phyloP scores from a whole-genome alignment of 345 rosid species.

The Heritiera fomes region DNA sequence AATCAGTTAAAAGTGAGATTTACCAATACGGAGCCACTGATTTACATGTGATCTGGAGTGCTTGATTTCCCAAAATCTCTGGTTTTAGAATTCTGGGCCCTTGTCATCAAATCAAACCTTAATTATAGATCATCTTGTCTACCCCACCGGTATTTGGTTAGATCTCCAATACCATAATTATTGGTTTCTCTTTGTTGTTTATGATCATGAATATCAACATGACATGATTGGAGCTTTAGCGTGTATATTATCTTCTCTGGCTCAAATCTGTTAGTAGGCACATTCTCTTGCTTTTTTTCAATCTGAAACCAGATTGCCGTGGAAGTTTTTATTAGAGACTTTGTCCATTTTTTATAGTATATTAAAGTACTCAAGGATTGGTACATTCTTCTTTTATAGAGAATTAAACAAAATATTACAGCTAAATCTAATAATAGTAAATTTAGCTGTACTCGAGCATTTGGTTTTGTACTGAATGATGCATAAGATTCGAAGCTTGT shows the following conservation, averaged over 20 bases:
- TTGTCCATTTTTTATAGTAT: too few relatives aligned
- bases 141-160: background rate
- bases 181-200: background rate
- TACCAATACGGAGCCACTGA: constrained; percentile 3
- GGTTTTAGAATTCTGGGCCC: constrained; percentile 16
- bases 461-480: too few relatives aligned
- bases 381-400: background rate
- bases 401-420: background rate
- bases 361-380: too few relatives aligned
- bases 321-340: background rate
- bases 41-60: background rate
- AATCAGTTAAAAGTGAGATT: background rate
- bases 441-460: too few relatives aligned
- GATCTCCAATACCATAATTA: background rate
- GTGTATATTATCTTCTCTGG: too few relatives aligned
- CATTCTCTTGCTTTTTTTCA: background rate
- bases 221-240: background rate
- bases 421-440: background rate
- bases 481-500: too few relatives aligned
- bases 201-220: constrained; percentile 1
- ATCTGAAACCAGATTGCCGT: background rate
- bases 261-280: too few relatives aligned
- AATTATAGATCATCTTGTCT: constrained; percentile 4
- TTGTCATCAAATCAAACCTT: background rate
- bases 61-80: background rate